Base-by-base conservation (phyloP, 169 alveolate genomes). In the Cryptosporidium viatorum region DNA sequence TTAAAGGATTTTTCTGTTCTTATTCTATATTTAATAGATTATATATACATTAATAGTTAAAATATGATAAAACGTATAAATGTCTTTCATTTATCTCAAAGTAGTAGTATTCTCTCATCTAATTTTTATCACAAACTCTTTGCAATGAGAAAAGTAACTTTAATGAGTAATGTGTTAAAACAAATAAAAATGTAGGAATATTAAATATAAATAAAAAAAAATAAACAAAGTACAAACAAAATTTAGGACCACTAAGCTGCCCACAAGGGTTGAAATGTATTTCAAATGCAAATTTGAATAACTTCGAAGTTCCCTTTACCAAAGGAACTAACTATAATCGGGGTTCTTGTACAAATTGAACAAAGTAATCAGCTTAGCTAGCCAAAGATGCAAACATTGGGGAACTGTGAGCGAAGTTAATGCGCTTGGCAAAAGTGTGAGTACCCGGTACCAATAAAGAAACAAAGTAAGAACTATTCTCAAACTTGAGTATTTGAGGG, bases 391-490 rank as follows among this genome's bases (percentile, higher is more conserved):
- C 0, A 21, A 65, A 65, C 52, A 21, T 18, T 39, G 26, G 8
- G 6, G 50, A 21, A 3, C 71, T 10, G 43, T 26, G 35, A n/a
- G 70, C 59, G 21, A 80, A 80, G 43, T 80, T 52, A 18, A 80
- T 59, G 16, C 75, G 89, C 23, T 65, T 62, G 8, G 65, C 89
- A 45, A 80, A 80, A 26, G 26, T 9, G 3, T 37, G 41, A 14
- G 89, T 80, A 31, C 89, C 89, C 1, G 89, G 89, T n/a, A 80
- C 41, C n/a, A 62, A 18, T 29, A 80, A 29, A 23, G 89, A 80
- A 16, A 39, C 48, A 31, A 80, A 80, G 70, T 80, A 62, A 3
- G 80, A 50, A 48, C 89, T 80, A 14, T 21, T 45, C 39, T 80
- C 89, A 62, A 43, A 80, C 6, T 26, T 45, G 45, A 7, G 5